Evolutionary conservation across 2,329 filamentous ascomycete species (phyloP), one percentile per base, ranked within the genome.

Genomic region (Chaetomiaceae sp.): DNA sequence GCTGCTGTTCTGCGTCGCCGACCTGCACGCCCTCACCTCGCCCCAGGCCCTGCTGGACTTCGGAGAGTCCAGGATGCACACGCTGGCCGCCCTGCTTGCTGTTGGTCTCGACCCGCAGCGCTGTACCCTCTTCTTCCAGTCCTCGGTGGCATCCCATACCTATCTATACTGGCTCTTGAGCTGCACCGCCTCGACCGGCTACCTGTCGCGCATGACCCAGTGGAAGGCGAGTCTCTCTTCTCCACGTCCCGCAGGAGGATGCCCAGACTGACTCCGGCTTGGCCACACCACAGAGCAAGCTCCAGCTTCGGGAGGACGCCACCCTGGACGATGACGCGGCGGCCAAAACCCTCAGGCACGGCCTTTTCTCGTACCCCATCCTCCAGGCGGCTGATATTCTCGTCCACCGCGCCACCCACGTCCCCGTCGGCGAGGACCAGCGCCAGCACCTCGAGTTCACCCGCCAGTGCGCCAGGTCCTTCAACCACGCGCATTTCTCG

Each of bases 111-210:
- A 91, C 63, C 87, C 88, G 1, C 72, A 80, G n/a, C 77, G 81
- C 50, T 86, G 80, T 50, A 83, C 78, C 6, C 71, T 98, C 14
- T 98, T 97, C 64, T 83, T 84, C 60, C 90, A 96, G 66, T 88
- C 83, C 45, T 73, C 78, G 44, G 86, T 91, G 62, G 73, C 81
- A 15, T 82, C 83, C 38, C 93, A 97, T 68, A 72, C 86, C 4
- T 90, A 97, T 66, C 75, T 98, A 53, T 95, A 95, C 86, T 98
- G 93, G 93, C 89, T 97, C 60, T 69, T 98, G 51, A 91, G 88
- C 61, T 96, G 90, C 56, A 86, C 86, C 42, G 87, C 93, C 19
- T 91, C 87, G 5, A 89, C 93, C 66, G 93, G 93, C 32, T 95
- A 95, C 67, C 71, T 98, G n/a, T 85, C 85, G 9, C 77, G 93